Evolutionary conservation across 2,329 filamentous ascomycete genomes (phyloP).

Genomic region (Cladophialophora immunda): DNA sequence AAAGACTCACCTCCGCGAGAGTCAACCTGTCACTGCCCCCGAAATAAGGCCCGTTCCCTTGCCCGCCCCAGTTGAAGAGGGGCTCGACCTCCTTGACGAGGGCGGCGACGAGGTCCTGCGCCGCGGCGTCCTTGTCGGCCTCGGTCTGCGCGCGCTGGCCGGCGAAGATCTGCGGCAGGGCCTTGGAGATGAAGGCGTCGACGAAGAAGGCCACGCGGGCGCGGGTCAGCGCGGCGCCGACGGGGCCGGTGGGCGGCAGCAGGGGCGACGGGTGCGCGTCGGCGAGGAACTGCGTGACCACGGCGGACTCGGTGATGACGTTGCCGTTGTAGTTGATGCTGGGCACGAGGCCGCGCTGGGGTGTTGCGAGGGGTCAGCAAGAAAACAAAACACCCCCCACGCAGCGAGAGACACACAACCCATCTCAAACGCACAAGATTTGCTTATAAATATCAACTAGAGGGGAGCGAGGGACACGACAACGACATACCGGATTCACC

Average conservation of each 20-base stretch:
- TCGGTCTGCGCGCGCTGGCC: conserved; percentile 10
- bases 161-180: conserved; percentile 57
- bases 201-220: conserved; percentile 77
- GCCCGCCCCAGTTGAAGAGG: conserved; percentile 56
- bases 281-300: conserved; percentile 76
- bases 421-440: too few species aligned
- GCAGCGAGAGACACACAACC: too few species aligned
- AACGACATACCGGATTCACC: conserved; percentile 71
- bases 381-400: too few species aligned
- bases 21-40: conserved; percentile 71
- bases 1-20: conserved; percentile 72
- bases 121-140: conserved; percentile 52
- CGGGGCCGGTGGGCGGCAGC: conserved; percentile 43
- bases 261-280: conserved; percentile 75
- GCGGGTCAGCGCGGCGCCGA: conserved; percentile 65
- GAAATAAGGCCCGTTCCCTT: conserved; percentile 63
- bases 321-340: conserved; percentile 59
- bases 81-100: conserved; percentile 59
- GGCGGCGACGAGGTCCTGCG: conserved; percentile 58
- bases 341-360: conserved; percentile 79
- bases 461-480: background rate
- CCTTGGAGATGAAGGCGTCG: conserved; percentile 73
- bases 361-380: background rate
- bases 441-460: too few species aligned
- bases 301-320: conserved; percentile 75